These are phyloP conservation scores for Hypholoma fasciculare DNA, from an alignment of 768 basidiomycete species.

Conservation along the genomic window DNA sequence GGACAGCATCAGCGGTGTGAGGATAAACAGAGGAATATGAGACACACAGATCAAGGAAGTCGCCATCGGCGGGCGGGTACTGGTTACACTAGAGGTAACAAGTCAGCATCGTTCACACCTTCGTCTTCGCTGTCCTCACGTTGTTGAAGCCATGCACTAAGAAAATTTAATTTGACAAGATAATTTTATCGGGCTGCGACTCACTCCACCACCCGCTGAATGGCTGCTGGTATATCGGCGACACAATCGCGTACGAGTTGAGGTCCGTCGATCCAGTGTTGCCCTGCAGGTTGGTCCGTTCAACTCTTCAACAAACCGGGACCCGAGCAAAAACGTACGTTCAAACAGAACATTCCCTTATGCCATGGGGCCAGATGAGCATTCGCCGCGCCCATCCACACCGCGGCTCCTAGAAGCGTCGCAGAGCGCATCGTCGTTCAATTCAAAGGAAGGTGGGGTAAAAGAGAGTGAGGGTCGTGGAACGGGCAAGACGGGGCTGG, in stretches of 20 bases:
- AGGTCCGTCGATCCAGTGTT: slow-evolving; percentile 26
- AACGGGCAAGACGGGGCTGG: not conserved
- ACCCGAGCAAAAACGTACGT: slow-evolving; percentile 29
- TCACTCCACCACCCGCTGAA: slow-evolving; percentile 48
- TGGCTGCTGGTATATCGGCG: slow-evolving; percentile 42
- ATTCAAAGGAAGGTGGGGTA: not conserved
- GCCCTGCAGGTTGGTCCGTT: slow-evolving; percentile 24
- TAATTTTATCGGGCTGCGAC: slow-evolving; percentile 11
- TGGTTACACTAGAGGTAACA: slow-evolving; percentile 33
- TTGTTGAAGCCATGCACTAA: slow-evolving; percentile 36
- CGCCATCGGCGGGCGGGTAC: slow-evolving; percentile 41
- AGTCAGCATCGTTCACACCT: slow-evolving; percentile 4
- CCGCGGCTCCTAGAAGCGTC: slow-evolving; percentile 10
- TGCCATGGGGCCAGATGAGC: slow-evolving; percentile 45
- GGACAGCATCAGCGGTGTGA: not conserved
- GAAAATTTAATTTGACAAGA: slow-evolving; percentile 3
- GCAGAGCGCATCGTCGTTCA: not conserved
- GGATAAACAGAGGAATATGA: not conserved
- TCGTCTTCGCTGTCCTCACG: slow-evolving; percentile 15
- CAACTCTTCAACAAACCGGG: not conserved
- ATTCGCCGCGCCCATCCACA: slow-evolving; percentile 18
- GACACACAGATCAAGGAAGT: slow-evolving; percentile 44
- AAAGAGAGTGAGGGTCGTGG: not conserved
- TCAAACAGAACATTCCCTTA: slow-evolving; percentile 46
- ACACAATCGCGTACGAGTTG: slow-evolving; percentile 39